A percentile compares a stretch with the other conserved stretches of the same genome.
These are phyloP conservation scores for Eucalyptus cloeziana DNA, from an alignment of 345 rosid species.

Conservation along the genomic window DNA sequence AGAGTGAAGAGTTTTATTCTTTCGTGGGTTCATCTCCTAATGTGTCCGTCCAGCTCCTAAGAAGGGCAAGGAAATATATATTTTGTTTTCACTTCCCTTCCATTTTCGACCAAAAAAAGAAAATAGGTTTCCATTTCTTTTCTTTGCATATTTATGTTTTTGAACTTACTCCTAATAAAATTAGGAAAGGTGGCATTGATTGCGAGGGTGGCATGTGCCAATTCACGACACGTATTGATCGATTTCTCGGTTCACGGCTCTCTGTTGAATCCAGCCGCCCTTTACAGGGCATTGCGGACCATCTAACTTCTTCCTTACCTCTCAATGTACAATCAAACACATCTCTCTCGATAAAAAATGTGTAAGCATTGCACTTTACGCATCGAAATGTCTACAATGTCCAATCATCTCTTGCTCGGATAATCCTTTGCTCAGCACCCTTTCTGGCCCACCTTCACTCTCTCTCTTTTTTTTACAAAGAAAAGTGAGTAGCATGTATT, in stretches of 20 bases:
- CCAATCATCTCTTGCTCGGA: neutral
- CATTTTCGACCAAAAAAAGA: neutral
- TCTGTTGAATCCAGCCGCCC: neutral
- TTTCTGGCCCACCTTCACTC: neutral
- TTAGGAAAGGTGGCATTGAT: neutral
- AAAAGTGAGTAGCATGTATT: neutral
- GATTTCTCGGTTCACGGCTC: neutral
- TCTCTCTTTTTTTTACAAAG: neutral
- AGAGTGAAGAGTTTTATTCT: neutral
- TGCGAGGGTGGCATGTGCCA: neutral
- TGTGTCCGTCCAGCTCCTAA: neutral
- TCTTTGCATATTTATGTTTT: neutral
- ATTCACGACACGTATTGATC: neutral
- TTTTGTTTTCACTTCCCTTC: neutral
- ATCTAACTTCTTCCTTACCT: neutral
- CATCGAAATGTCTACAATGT: fast-evolving
- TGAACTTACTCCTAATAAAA: neutral
- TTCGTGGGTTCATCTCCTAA: neutral
- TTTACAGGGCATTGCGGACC: neutral
- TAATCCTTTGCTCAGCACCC: neutral
- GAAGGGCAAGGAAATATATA: neutral
- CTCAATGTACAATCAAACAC: fast-evolving
- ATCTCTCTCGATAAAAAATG: neutral
- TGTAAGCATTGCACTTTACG: neutral
- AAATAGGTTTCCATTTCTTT: neutral